Evolutionary conservation across 2,329 filamentous ascomycete species (phyloP).

Genomic region (Zasmidium angulare): DNA sequence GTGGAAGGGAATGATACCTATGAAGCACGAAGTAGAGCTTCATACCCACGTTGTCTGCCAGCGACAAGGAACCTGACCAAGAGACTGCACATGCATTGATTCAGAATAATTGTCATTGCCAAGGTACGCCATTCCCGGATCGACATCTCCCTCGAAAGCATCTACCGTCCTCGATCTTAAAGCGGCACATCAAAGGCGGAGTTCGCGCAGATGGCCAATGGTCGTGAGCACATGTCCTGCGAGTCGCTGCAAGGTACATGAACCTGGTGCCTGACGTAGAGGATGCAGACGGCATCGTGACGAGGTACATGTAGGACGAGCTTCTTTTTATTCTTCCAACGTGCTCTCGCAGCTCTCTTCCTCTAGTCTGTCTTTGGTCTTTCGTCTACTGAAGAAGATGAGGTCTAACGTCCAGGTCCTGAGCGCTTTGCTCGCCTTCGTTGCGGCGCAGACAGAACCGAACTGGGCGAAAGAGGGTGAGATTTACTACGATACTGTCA

Average conservation of each 20-base stretch:
- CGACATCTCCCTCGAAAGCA: not conserved
- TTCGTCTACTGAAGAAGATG: not conserved
- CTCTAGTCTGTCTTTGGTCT: not conserved
- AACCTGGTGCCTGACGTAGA: not conserved
- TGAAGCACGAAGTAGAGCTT: not conserved
- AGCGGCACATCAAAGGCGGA: not conserved
- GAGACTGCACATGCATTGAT: not conserved
- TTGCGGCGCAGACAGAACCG: not conserved
- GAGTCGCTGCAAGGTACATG: too few relatives aligned
- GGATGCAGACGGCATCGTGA: not conserved
- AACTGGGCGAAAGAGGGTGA: slow-evolving; percentile 5
- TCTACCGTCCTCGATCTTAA: not conserved
- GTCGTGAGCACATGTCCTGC: not conserved
- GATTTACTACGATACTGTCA: slow-evolving; percentile 29
- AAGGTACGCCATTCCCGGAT: not conserved
- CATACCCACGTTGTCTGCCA: too few relatives aligned
- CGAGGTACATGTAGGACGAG: not conserved
- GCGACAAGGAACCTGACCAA: not conserved
- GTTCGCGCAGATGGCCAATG: not conserved
- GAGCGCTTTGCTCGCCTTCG: not conserved
- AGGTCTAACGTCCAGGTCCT: not conserved
- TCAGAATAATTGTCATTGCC: not conserved
- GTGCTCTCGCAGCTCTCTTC: not conserved
- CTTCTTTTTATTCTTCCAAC: not conserved
- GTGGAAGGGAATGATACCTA: not conserved